Base-by-base conservation (phyloP, 306 rosid species). In the Trifolium dubium region DNA sequence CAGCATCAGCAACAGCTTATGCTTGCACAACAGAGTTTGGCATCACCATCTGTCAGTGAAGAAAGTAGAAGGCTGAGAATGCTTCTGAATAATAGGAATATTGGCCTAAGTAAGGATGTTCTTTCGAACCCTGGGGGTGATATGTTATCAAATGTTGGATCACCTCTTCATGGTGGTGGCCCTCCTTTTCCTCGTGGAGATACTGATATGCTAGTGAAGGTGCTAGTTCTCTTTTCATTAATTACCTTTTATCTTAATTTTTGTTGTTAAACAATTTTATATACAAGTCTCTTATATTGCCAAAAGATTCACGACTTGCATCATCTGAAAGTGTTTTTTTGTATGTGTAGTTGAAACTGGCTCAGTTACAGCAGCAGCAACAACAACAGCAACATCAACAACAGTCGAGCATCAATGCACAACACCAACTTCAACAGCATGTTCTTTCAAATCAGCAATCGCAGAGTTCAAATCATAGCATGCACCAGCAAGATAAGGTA, bases 1-100 rank as follows among this genome's bases (percentile, higher is more conserved):
- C 99, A 94, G 46, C 97, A 93, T 81, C 98, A 88, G 77, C 98
- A 92, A 55, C 97, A 92, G 78, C 87, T 95, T 69, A 67, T 95
- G 93, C 89, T 95, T 67, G 98, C 99, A 23, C 99, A 94, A 77
- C 99, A 88, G 80, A 90, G 81, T 83, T 73, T 95, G 84, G 83
- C 98, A 41, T 87, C 99, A 6, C 88, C 99, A 47, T 87, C 99
- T 74, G 86, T 80, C 30, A 85, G 82, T 71, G 99, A 95, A 64
- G 99, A 95, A 11, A 85, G 73, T 72, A 79, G 98, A 81, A 87
- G 98, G 77, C 80, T 92, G 61, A 88, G 99, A 87, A 87, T 92
- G 98, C 86, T 92, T 40, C 75, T 88, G 82, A 95, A 49, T 78
- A 93, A 76, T 85, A 87, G 97, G 60, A 71, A 15, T 74, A 72